phyloP scores from a whole-genome alignment of 164 flowering plant species.

The Piper betle region DNA sequence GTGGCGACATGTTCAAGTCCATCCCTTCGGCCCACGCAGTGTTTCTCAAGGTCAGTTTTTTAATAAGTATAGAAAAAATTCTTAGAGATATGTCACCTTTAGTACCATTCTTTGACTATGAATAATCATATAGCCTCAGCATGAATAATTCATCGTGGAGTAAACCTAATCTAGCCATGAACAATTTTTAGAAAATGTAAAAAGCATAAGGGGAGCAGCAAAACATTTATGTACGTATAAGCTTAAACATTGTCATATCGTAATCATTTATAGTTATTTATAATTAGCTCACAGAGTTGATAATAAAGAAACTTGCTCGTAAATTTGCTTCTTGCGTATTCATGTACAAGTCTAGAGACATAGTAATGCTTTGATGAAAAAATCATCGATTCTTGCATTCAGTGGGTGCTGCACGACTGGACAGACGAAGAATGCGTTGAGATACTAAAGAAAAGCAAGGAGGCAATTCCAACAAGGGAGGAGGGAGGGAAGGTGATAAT shows the following conservation, averaged over 20 bases:
- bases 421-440: conserved; percentile 29
- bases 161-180: background rate
- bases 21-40: conserved; percentile 2
- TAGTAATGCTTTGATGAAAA: no score
- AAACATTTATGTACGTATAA: no score
- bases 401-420: conserved; percentile 23
- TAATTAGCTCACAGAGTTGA: background rate
- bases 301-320: no score
- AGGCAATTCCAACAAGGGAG: conserved; percentile 23
- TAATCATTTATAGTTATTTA: background rate
- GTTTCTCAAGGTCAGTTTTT: conserved; percentile 2
- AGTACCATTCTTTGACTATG: no score
- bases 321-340: no score
- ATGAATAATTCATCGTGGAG: no score
- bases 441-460: conserved; percentile 25
- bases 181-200: no score
- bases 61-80: background rate
- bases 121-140: no score
- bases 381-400: conserved; percentile 1
- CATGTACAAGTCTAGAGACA: no score
- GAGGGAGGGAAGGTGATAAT: conserved; percentile 38
- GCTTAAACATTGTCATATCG: no score
- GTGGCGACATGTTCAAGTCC: conserved; percentile 1
- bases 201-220: background rate
- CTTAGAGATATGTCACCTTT: no score